Base-by-base conservation (phyloP, 805 yeast genomes). In the Wickerhamia fluorescens region DNA sequence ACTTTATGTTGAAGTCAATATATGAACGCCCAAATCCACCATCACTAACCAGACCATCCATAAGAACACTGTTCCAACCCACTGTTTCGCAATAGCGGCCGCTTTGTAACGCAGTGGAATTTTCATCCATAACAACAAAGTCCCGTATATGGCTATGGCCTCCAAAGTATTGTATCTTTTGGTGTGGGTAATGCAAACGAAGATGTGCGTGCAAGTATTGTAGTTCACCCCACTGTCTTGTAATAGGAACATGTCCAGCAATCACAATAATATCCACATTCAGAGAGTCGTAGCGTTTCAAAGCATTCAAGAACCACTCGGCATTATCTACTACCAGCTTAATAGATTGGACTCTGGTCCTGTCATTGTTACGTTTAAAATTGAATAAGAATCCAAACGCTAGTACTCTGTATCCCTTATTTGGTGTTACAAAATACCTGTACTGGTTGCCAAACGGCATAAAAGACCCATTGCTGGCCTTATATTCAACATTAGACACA, bases 101-200 rank as follows among this genome's bases (percentile, higher is more conserved):
- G 49, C 95, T 83, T 57, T 89, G 95, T n/a, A 89, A 54, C 0
- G 79, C 96, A 0, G 83, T 75, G 14, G 88, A 70, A 27, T 57
- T 59, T 2, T 62, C 56, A 46, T 89, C 97, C 28, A 77, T 62
- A 3, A 73, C 59, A 6, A 73, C 68, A 52, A 80, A 89, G 53
- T 89, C 97, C 37, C 97, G 65, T 10, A 89, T 75, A 49, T 89
- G 97, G 16, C 94, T 77, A 55, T 89, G 97, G 1, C 96, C 97
- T 2, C 96, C 97, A 54, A 89, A 79, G 43, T 81, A 84, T 50
- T 86, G 95, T 30, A 89, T 81, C 1, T 75, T 61, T 0, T 69
- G 66, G 17, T 65, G 49, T 5, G 94, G 89, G 43, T 72, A 81
- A 16, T 54, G 58, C 15, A 49, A 35, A 35, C 96, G 69, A 16